Base-by-base conservation (phyloP, 768 basidiomycete species). In the Boletus edulis region DNA sequence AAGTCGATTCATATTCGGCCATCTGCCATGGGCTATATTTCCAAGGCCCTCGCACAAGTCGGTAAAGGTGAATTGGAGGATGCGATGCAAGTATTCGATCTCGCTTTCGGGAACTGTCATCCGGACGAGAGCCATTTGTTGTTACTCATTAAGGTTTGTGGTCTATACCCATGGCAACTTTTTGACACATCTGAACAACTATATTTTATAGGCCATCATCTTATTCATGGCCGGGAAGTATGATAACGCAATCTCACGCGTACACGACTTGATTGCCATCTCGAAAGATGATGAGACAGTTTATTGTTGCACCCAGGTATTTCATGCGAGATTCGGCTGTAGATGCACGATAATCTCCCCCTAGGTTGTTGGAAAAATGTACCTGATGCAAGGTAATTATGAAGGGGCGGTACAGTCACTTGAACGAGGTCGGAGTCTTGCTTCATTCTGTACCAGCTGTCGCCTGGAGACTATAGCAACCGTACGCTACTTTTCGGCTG, bases 341-440 rank as follows among this genome's bases (percentile, higher is more conserved):
- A 1, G 17, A 37, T 17, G 18, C 9, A 22, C 34, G 41, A 31
- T 35, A 13, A 31, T 40, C 2, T 20, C 38, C 2, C 27, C 12
- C n/a, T 13, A 61, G 60, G 54, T 56, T 13, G 54, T 61, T 22
- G 52, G 6, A 6, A 35, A 47, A 1, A 52, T 52, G 49, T 37
- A 52, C 37, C 8, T 44, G 15, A 18, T 32, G 39, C 39, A 31
- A 37, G 45, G 24, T 13, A 44, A 61, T 12, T 20, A 46, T 32
- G 40, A 11, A 41, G 18, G 17, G 3, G 54, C 57, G 2, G 7
- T 50, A 15, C 20, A n/a, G 13, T 48, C 31, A 17, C 51, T 59
- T n/a, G 37, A 49, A 29, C 37, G 13, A 5, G 24, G 9, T 14
- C 10, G 14, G 18, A 6, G 3, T n/a, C 22, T 31, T 15, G 20